Conservation (phyloP, 352 stramenopile species). For the Globisporangium paddicum region DNA sequence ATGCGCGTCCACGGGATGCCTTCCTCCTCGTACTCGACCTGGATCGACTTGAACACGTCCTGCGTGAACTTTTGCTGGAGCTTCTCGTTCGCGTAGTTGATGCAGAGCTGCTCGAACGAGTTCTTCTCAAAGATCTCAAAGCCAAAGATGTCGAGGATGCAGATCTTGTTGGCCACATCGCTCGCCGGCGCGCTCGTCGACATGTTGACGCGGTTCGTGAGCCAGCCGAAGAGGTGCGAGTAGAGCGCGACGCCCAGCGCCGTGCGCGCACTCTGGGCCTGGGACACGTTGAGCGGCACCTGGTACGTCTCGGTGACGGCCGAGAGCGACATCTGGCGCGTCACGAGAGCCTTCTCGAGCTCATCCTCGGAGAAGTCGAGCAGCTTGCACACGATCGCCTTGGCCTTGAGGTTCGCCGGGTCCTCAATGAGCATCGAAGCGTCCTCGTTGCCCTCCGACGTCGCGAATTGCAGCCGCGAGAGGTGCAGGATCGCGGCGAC, state of each 20-base stretch:
- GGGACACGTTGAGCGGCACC: conserved; percentile 79
- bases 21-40: conserved; percentile 96
- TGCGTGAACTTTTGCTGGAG: conserved; percentile 87
- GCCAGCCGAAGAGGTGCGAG: conserved; percentile 95
- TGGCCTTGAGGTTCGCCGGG: conserved; percentile 41
- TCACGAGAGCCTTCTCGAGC: conserved; percentile 64
- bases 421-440: conserved; percentile 53
- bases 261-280: conserved; percentile 73
- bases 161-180: conserved; percentile 68
- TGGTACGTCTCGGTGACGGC: conserved; percentile 78
- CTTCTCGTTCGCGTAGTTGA: conserved; percentile 85
- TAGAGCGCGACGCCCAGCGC: conserved; percentile 88
- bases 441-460: conserved; percentile 54
- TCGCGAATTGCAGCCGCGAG: conserved; percentile 65
- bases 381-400: conserved; percentile 51
- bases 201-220: conserved; percentile 89
- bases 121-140: conserved; percentile 97
- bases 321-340: conserved; percentile 74
- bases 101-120: conserved; percentile 85
- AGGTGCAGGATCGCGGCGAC: conserved; percentile 82
- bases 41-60: conserved; percentile 90
- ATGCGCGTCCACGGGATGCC: conserved; percentile 90
- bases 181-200: conserved; percentile 57
- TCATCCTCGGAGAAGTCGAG: conserved; percentile 63
- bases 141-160: conserved; percentile 97